Percentiles rank a stretch among this genome's conserved stretches.
These are phyloP conservation scores for Pleurotus tuoliensis DNA, from an alignment of 768 basidiomycete genomes.

Conservation along the genomic window DNA sequence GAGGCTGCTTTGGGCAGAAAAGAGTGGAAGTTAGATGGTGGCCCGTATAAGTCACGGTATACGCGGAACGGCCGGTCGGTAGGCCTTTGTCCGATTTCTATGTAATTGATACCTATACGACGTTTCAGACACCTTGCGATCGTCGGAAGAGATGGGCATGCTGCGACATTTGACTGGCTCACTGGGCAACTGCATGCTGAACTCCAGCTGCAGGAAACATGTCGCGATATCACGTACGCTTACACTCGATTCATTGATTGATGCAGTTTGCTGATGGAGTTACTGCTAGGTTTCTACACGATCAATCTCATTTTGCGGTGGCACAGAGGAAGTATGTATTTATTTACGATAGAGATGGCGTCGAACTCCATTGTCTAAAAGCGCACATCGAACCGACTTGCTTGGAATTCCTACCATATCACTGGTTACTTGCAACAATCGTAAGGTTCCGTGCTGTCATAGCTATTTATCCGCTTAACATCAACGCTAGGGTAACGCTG, in stretches of 20 bases:
- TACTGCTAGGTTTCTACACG: conserved; percentile 74
- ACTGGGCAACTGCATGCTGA: conserved; percentile 83
- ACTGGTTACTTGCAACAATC: conserved; percentile 86
- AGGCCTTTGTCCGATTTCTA: neutral
- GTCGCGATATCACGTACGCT: conserved; percentile 84
- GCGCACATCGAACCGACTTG: conserved; percentile 85
- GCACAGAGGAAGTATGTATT: conserved; percentile 96
- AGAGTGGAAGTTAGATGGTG: conserved; percentile 81
- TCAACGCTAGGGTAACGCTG: conserved; percentile 67
- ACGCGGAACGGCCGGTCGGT: conserved; percentile 86
- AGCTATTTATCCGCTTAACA: neutral
- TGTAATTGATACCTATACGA: neutral
- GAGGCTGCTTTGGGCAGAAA: conserved; percentile 75
- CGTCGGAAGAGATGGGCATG: conserved; percentile 78
- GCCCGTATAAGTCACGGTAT: conserved; percentile 81
- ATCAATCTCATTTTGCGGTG: conserved; percentile 90
- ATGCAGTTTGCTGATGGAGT: neutral
- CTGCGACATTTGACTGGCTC: conserved; percentile 93
- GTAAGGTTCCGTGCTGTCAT: conserved; percentile 38
- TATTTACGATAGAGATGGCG: conserved; percentile 92
- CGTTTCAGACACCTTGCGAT: conserved; percentile 74
- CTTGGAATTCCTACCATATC: conserved; percentile 91
- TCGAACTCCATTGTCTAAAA: conserved; percentile 85
- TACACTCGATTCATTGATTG: neutral
- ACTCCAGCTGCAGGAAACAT: conserved; percentile 85